phyloP scores from a whole-genome alignment of 768 basidiomycete species.

The Trametes elegans region DNA sequence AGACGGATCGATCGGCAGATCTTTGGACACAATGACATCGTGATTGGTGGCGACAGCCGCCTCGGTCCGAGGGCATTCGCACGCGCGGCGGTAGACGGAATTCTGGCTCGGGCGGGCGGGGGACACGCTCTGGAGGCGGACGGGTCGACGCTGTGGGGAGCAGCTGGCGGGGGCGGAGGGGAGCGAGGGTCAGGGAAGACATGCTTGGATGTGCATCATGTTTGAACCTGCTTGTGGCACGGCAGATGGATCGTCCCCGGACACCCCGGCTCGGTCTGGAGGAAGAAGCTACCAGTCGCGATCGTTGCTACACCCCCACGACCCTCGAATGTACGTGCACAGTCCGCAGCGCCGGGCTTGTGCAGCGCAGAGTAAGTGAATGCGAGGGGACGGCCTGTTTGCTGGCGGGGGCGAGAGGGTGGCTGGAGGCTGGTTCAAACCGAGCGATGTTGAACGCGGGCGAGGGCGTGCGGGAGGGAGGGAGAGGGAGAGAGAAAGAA shows the following conservation, averaged over 20 bases:
- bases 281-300: too few relatives aligned
- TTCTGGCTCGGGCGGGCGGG: too few relatives aligned
- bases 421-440: neutral
- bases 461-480: too few relatives aligned
- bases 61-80: neutral
- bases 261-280: neutral
- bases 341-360: neutral
- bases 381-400: too few relatives aligned
- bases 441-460: too few relatives aligned
- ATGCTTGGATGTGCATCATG: neutral
- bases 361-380: neutral
- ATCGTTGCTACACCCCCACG: conserved; percentile 1
- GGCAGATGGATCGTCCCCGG: neutral
- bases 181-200: neutral
- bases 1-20: neutral
- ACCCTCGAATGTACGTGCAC: neutral
- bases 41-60: neutral
- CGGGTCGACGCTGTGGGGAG: too few relatives aligned
- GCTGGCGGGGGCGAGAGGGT: too few relatives aligned
- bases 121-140: too few relatives aligned
- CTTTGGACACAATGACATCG: too few relatives aligned
- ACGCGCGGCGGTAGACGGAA: too few relatives aligned
- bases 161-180: too few relatives aligned
- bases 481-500: too few relatives aligned
- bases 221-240: neutral